phyloP scores from a whole-genome alignment of 2,329 filamentous ascomycete species.

The Alternaria triticina region DNA sequence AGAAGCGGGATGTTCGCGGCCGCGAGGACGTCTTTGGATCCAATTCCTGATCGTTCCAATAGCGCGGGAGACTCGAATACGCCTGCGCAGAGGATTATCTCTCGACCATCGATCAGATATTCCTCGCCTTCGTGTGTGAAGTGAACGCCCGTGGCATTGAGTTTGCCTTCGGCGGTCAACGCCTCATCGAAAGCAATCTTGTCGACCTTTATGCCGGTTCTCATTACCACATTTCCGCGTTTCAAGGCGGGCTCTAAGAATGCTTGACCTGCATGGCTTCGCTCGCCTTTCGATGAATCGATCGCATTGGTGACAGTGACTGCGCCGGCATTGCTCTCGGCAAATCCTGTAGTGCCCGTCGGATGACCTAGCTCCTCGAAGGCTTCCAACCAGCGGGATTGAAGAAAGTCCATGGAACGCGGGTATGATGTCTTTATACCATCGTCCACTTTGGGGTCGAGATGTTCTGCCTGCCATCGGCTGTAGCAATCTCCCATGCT shows the following conservation, averaged over 20 bases:
- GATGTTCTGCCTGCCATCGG: constrained; percentile 16
- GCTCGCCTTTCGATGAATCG: constrained; percentile 21
- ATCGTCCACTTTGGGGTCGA: not conserved
- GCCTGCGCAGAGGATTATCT: constrained; percentile 50
- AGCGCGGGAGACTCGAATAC: constrained; percentile 56
- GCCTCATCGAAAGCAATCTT: constrained; percentile 18
- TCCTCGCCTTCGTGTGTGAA: constrained; percentile 16
- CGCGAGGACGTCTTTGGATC: constrained; percentile 55
- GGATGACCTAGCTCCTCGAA: constrained; percentile 25
- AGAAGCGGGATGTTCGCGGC: constrained; percentile 59
- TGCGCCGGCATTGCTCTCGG: constrained; percentile 15
- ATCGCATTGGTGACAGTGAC: constrained; percentile 26
- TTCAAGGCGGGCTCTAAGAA: constrained; percentile 25
- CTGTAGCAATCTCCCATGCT: constrained; percentile 22
- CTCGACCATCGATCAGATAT: constrained; percentile 6
- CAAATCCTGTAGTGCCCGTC: constrained; percentile 14
- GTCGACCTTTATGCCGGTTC: constrained; percentile 19
- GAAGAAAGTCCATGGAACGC: constrained; percentile 16
- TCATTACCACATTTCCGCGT: constrained; percentile 21
- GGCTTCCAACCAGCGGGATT: constrained; percentile 16
- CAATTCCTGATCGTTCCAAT: constrained; percentile 68
- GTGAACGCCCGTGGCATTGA: constrained; percentile 16
- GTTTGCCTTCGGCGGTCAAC: constrained; percentile 12
- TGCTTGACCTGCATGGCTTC: constrained; percentile 26
- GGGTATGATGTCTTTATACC: constrained; percentile 22